Evolutionary conservation across 306 rosid species (phyloP).

Genomic region (Acacia melanoxylon): DNA sequence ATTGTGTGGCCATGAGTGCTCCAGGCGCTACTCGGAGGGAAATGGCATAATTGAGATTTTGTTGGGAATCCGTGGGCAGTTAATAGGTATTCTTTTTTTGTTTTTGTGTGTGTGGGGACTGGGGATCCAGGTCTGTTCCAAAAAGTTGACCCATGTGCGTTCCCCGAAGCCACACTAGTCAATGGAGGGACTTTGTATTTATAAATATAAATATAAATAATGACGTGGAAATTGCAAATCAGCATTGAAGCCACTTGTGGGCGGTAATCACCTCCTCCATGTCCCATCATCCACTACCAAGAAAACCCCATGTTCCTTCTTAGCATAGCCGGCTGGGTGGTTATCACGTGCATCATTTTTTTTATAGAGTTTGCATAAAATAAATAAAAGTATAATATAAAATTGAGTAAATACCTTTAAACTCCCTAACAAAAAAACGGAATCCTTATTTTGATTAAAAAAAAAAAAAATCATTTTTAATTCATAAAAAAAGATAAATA

Average conservation of each 20-base stretch:
- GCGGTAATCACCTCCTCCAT: background rate
- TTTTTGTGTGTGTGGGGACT: too few species aligned
- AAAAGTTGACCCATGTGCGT: slow-evolving; percentile 1
- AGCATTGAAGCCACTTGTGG: background rate
- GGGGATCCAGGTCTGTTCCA: background rate
- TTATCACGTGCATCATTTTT: background rate
- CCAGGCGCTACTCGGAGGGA: background rate
- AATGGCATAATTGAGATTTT: slow-evolving; percentile 25
- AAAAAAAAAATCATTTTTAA: too few species aligned
- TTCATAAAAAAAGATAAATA: too few species aligned
- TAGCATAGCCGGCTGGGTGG: background rate
- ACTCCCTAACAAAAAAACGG: too few species aligned
- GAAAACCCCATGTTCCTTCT: background rate
- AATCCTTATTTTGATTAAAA: too few species aligned
- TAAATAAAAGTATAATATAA: too few species aligned
- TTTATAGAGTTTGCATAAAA: too few species aligned
- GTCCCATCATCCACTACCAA: background rate
- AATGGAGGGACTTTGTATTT: background rate
- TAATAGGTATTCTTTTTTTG: background rate
- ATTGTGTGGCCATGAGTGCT: background rate
- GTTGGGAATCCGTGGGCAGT: background rate
- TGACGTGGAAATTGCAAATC: background rate
- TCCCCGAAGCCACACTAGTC: slow-evolving; percentile 23
- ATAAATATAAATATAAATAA: background rate
- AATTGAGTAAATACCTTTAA: too few species aligned